phyloP scores from a whole-genome alignment of 169 alveolate species.

The Plasmodium inui region DNA sequence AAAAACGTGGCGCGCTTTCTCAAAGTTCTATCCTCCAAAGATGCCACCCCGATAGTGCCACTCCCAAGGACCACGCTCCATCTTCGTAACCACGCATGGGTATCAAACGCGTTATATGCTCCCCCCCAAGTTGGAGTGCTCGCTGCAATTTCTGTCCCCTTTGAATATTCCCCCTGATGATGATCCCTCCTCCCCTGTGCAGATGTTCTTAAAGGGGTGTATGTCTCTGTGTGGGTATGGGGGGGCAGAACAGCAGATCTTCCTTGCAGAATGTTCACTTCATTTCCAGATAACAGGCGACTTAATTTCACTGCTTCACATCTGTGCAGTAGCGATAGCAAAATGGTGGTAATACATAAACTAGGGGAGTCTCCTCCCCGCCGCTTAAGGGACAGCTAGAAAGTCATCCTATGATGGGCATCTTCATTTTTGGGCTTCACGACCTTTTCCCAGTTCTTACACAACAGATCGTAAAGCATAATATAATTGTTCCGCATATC shows the following conservation, averaged over 20 bases:
- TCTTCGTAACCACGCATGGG: background rate
- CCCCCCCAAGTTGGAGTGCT: background rate
- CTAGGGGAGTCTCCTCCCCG: background rate
- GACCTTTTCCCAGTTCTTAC: slow-evolving; percentile 90
- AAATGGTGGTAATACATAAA: background rate
- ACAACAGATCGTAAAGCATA: slow-evolving; percentile 90
- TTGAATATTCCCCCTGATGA: background rate
- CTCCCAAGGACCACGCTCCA: background rate
- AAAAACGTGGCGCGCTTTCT: background rate
- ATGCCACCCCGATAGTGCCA: background rate
- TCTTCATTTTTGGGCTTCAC: slow-evolving; percentile 90
- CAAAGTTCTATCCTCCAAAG: background rate
- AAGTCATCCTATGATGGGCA: slow-evolving; percentile 86
- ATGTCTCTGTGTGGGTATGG: too few species aligned
- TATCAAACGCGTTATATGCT: too few species aligned
- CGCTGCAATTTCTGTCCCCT: background rate
- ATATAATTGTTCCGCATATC: slow-evolving; percentile 92
- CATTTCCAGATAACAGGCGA: background rate
- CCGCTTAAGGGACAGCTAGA: slow-evolving; percentile 13
- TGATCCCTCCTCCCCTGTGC: background rate
- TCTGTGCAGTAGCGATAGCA: background rate
- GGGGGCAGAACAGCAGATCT: too few species aligned
- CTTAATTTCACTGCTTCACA: background rate
- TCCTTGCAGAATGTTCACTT: background rate
- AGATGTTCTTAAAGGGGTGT: too few species aligned